Evolutionary conservation across 2,329 filamentous ascomycete species (phyloP).

Genomic region (Epicoccum nigrum): DNA sequence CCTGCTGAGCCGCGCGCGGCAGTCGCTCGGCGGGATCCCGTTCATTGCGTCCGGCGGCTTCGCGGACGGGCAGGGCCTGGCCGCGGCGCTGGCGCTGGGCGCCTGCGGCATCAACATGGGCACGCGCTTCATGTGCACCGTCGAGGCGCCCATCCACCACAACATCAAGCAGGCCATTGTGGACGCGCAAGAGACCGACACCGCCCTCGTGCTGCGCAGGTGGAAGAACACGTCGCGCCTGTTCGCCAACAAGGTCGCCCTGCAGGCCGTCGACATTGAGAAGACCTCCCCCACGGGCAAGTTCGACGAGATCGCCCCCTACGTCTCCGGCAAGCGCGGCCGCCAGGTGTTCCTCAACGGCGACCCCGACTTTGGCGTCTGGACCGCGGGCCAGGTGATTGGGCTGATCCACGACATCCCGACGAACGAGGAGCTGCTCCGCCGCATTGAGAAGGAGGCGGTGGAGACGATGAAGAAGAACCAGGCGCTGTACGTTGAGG

Average conservation of each 20-base stretch:
- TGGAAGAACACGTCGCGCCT: slow-evolving; percentile 93
- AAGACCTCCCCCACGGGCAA: slow-evolving; percentile 80
- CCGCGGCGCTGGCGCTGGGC: slow-evolving; percentile 86
- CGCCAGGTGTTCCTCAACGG: slow-evolving; percentile 91
- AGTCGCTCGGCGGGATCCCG: slow-evolving; percentile 80
- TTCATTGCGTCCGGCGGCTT: slow-evolving; percentile 98
- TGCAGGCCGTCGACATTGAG: slow-evolving; percentile 82
- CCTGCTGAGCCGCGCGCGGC: slow-evolving; percentile 81
- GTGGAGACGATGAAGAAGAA: slow-evolving; percentile 50
- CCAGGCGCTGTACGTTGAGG: slow-evolving; percentile 44
- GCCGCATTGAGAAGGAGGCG: slow-evolving; percentile 55
- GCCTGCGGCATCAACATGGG: slow-evolving; percentile 99
- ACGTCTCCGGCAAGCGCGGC: slow-evolving; percentile 88
- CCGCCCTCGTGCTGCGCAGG: slow-evolving; percentile 81
- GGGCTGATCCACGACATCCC: slow-evolving; percentile 60
- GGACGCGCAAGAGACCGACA: slow-evolving; percentile 85
- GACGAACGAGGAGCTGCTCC: slow-evolving; percentile 54
- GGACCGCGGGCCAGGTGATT: slow-evolving; percentile 97
- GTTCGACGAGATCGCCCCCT: slow-evolving; percentile 85
- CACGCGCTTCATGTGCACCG: slow-evolving; percentile 94
- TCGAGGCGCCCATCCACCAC: slow-evolving; percentile 88
- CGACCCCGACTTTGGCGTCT: slow-evolving; percentile 91
- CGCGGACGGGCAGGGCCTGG: slow-evolving; percentile 90
- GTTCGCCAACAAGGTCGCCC: slow-evolving; percentile 87
- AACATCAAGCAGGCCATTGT: slow-evolving; percentile 97